Percentiles rank a stretch among this genome's conserved stretches.
Evolutionary conservation across 257 asterid species (phyloP).

Genomic region (Solanum etuberosum): DNA sequence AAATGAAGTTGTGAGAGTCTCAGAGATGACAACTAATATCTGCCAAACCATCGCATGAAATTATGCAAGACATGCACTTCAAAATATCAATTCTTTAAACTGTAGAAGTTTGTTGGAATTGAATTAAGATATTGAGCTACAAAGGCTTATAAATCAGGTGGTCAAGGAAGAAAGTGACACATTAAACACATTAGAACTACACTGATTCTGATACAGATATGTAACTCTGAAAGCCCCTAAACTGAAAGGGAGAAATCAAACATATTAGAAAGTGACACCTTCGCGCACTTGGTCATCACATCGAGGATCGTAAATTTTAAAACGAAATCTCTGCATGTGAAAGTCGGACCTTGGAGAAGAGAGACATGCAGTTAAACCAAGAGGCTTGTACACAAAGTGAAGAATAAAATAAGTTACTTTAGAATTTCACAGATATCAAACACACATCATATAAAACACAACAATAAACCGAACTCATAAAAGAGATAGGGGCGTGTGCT

Average conservation of each 20-base stretch:
- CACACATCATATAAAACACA: not conserved
- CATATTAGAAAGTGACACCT: not conserved
- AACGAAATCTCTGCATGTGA: not conserved
- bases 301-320: not conserved
- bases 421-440: not conserved
- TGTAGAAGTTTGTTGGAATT: not conserved
- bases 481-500: not conserved
- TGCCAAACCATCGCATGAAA: not conserved
- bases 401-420: not conserved
- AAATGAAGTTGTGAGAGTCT: not conserved
- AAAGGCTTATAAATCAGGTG: not conserved
- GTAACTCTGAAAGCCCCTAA: not conserved
- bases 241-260: not conserved
- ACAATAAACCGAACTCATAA: not conserved
- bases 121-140: not conserved
- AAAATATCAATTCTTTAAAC: not conserved
- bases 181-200: not conserved
- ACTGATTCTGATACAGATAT: not conserved
- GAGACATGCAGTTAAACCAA: not conserved
- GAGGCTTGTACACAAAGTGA: not conserved
- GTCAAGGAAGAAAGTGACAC: not conserved
- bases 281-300: not conserved
- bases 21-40: not conserved
- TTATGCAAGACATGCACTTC: not conserved
- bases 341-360: not conserved